Percentiles rank a stretch among this genome's conserved stretches.
Evolutionary conservation across 2,329 filamentous ascomycete species (phyloP).

Genomic region (Ceratocystis albifundus): DNA sequence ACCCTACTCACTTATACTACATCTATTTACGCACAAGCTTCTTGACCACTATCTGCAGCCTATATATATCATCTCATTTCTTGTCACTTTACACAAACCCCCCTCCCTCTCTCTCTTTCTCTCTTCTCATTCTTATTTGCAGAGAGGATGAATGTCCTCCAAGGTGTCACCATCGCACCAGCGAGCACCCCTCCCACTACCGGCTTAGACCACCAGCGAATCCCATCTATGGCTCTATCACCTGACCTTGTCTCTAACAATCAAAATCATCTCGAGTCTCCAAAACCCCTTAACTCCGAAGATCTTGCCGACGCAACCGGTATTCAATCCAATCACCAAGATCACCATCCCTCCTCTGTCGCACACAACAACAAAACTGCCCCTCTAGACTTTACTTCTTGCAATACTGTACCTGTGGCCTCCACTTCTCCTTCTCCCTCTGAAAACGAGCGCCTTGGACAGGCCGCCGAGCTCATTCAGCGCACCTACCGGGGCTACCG

Average conservation of each 20-base stretch:
- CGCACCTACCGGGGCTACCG: conserved; percentile 69
- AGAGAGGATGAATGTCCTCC: conserved; percentile 3
- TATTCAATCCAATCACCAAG: conserved; percentile 38
- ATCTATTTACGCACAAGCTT: neutral
- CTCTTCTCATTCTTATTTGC: neutral
- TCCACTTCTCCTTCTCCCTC: conserved; percentile 22
- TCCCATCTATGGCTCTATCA: conserved; percentile 10
- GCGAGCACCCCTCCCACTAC: neutral
- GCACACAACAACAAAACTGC: neutral
- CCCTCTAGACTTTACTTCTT: neutral
- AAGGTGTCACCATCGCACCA: neutral
- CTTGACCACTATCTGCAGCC: neutral
- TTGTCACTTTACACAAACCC: neutral
- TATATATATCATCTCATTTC: neutral
- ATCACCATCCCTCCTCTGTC: conserved; percentile 23
- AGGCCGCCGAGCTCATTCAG: conserved; percentile 50
- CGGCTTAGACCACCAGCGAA: conserved; percentile 4
- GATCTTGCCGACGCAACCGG: conserved; percentile 40
- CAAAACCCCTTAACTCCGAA: conserved; percentile 37
- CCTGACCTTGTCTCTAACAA: neutral
- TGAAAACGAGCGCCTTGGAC: conserved; percentile 25
- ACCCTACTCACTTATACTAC: conserved; percentile 1
- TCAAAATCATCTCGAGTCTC: conserved; percentile 41
- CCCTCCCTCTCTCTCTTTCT: neutral
- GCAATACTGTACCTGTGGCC: neutral